These are phyloP conservation scores for Metschnikowia shivogae DNA, from an alignment of 805 yeast species.

Conservation along the genomic window DNA sequence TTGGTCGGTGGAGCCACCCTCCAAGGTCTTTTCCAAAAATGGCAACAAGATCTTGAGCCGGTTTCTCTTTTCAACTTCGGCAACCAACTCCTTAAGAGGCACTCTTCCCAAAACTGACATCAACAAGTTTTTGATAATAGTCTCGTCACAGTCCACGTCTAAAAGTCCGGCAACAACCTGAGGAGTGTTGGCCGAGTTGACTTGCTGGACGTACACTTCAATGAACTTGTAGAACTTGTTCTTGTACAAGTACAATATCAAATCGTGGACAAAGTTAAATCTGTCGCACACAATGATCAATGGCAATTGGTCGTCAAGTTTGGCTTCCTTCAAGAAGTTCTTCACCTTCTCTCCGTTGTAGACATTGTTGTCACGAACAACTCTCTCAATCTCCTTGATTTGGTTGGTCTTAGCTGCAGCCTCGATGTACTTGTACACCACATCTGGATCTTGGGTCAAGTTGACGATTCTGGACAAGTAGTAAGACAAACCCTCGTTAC, in stretches of 20 bases:
- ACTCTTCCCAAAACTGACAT: slow-evolving; percentile 90
- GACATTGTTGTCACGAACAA: slow-evolving; percentile 88
- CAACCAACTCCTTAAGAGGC: slow-evolving; percentile 83
- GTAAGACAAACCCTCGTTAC: slow-evolving; percentile 91
- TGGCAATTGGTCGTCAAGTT: slow-evolving; percentile 92
- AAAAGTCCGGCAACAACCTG: slow-evolving; percentile 94
- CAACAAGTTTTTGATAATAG: slow-evolving; percentile 73
- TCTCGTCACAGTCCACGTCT: slow-evolving; percentile 97
- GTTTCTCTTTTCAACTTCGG: slow-evolving; percentile 95
- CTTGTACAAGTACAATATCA: slow-evolving; percentile 89
- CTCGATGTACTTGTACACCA: slow-evolving; percentile 92
- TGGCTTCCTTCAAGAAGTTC: slow-evolving; percentile 92
- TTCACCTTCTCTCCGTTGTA: slow-evolving; percentile 97
- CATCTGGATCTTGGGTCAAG: slow-evolving; percentile 88
- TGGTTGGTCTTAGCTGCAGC: slow-evolving; percentile 90
- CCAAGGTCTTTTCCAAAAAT: slow-evolving; percentile 83
- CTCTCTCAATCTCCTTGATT: slow-evolving; percentile 89
- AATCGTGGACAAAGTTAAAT: slow-evolving; percentile 85
- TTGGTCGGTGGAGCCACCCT: slow-evolving; percentile 80
- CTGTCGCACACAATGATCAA: slow-evolving; percentile 95
- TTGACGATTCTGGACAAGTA: slow-evolving; percentile 91
- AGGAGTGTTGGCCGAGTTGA: slow-evolving; percentile 92
- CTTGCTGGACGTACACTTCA: slow-evolving; percentile 97
- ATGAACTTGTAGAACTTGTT: slow-evolving; percentile 94
- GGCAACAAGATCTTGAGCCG: slow-evolving; percentile 88